A percentile compares a stretch with the other conserved stretches of the same genome.
These are phyloP conservation scores for Cinnamomum chago DNA, from an alignment of 164 flowering plant genomes.

Conservation along the genomic window DNA sequence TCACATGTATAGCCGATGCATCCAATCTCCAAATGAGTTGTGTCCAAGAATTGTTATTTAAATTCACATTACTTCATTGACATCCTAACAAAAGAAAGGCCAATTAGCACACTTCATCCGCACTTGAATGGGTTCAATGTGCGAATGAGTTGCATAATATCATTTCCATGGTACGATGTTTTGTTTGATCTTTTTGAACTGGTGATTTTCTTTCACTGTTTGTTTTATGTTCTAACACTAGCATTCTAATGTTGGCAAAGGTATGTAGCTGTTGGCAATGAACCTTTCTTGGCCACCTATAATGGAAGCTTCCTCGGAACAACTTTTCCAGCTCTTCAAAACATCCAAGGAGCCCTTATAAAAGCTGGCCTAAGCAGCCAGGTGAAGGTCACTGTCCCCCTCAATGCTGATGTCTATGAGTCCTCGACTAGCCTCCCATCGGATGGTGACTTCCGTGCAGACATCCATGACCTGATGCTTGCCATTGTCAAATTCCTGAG, in stretches of 20 bases:
- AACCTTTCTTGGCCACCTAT: constrained; percentile 72
- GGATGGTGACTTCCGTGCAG: constrained; percentile 78
- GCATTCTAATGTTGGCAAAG: constrained; percentile 26
- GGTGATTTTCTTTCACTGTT: too few species aligned
- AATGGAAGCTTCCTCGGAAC: constrained; percentile 65
- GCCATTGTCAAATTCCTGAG: constrained; percentile 64
- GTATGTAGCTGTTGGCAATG: constrained; percentile 94
- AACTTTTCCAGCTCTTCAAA: constrained; percentile 80
- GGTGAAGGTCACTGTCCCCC: constrained; percentile 73
- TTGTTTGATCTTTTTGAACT: too few species aligned
- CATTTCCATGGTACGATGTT: too few species aligned
- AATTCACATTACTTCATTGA: too few species aligned
- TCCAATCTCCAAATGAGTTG: too few species aligned
- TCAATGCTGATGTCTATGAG: constrained; percentile 76
- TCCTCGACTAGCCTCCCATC: constrained; percentile 50
- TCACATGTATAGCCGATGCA: too few species aligned
- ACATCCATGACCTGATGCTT: constrained; percentile 68
- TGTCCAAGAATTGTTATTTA: too few species aligned
- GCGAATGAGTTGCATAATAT: too few species aligned
- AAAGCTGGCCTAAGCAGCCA: constrained; percentile 62
- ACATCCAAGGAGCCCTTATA: constrained; percentile 69
- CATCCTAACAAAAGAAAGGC: too few species aligned
- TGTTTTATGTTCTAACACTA: not conserved
- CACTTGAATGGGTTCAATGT: too few species aligned
- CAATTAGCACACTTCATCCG: too few species aligned